Evolutionary conservation across 73 alveolate genomes (phyloP), one percentile per base, ranked within the genome.

Genomic region (Symbiodinium natans): DNA sequence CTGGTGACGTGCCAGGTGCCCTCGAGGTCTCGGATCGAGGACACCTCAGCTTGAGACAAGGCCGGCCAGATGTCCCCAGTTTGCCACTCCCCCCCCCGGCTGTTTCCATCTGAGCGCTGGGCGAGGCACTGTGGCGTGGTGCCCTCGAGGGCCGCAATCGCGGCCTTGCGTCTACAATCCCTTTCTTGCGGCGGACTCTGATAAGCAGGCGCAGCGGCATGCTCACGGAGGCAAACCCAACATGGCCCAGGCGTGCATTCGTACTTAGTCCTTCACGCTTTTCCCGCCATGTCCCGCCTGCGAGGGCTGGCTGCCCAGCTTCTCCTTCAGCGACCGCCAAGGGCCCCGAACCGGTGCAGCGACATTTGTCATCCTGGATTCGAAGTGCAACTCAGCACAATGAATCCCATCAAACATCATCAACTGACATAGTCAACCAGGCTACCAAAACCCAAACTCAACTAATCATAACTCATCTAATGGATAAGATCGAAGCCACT

Each of bases 1-100:
- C 82, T 85, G 42, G 93, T 42, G 25, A 85, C 80, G 82, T 42
- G 77, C 93, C 93, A 85, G 46, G 93, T 46, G 34, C 93, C 93
- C 93, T 34, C 19, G 29, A 85, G 52, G 39, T 85, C 80, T 10
- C 52, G 82, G 82, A 85, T 41, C 48, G 93, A 85, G 23, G 82
- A 5, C 43, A 84, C 93, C 93, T 84, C 27, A 6, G 75, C 6
- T 10, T 31, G 33, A 56, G 34, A 56, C 59, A 46, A 46, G 59
- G 59, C 59, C 13, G 59, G 59, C n/a, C 59, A 46, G 59, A 46
- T 46, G 13, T n/a, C n/a, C n/a, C n/a, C n/a, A n/a, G n/a, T n/a
- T n/a, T n/a, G n/a, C n/a, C n/a, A n/a, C n/a, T n/a, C n/a, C n/a
- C n/a, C n/a, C n/a, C n/a, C n/a, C n/a, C n/a, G n/a, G n/a, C n/a